These are phyloP conservation scores for Chytriomyces confervae DNA, from an alignment of 192 early-diverging fungal genomes.

Conservation along the genomic window DNA sequence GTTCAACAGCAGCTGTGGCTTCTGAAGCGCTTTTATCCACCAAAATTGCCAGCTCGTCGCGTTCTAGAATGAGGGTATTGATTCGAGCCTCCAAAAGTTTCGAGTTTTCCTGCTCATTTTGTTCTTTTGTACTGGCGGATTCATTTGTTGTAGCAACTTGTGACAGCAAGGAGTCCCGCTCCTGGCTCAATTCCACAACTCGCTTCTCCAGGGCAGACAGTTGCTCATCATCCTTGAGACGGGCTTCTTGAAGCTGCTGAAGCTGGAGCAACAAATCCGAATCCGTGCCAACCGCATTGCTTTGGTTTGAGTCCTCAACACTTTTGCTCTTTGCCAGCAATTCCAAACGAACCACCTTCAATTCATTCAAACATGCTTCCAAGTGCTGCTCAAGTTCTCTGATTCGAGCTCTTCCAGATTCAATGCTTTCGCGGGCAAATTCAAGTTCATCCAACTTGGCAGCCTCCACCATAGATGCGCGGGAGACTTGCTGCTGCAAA, in stretches of 20 bases:
- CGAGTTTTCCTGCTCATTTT: neutral
- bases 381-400: slow-evolving; percentile 6
- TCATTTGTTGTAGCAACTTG: slow-evolving; percentile 12
- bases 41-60: neutral
- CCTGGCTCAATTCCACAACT: slow-evolving; percentile 5
- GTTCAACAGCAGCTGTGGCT: neutral
- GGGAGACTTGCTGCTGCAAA: neutral
- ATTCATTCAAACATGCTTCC: neutral
- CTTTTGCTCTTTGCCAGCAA: neutral
- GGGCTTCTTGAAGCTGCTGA: neutral
- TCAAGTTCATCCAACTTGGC: slow-evolving; percentile 24
- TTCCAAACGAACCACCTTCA: neutral
- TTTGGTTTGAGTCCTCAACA: no score
- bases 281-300: neutral
- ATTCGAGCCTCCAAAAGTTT: no score
- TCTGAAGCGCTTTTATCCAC: neutral
- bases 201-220: neutral
- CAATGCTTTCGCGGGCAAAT: slow-evolving; percentile 27
- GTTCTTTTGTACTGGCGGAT: neutral
- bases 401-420: slow-evolving; percentile 11
- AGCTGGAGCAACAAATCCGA: neutral
- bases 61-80: no score
- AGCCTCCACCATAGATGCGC: neutral
- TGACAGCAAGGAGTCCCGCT: neutral
- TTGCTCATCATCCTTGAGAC: neutral